phyloP scores from a whole-genome alignment of 2,329 filamentous ascomycete genomes.

The Aspergillus proliferans region DNA sequence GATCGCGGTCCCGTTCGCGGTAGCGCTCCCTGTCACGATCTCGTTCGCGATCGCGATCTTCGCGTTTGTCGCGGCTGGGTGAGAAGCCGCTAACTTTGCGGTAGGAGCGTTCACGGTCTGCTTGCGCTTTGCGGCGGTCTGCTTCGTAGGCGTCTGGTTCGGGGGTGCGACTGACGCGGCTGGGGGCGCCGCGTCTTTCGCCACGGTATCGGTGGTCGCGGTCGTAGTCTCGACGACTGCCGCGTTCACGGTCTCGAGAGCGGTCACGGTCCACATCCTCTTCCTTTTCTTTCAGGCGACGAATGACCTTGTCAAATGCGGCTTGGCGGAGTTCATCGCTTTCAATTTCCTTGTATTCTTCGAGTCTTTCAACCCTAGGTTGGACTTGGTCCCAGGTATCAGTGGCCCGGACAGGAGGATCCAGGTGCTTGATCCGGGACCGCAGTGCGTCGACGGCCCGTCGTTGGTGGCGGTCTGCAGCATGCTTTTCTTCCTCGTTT shows the following conservation, averaged over 20 bases:
- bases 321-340: slow-evolving; percentile 75
- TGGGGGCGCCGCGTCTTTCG: slow-evolving; percentile 35
- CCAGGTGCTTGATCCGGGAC: slow-evolving; percentile 79
- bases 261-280: slow-evolving; percentile 65
- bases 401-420: slow-evolving; percentile 68
- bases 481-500: slow-evolving; percentile 74
- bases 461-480: slow-evolving; percentile 78
- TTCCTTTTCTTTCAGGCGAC: slow-evolving; percentile 84
- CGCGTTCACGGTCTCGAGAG: slow-evolving; percentile 40
- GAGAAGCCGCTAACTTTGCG: slow-evolving; percentile 66
- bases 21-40: slow-evolving; percentile 32
- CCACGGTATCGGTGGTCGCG: slow-evolving; percentile 47
- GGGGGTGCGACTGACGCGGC: slow-evolving; percentile 74
- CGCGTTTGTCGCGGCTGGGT: slow-evolving; percentile 37
- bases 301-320: slow-evolving; percentile 88
- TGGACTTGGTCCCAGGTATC: slow-evolving; percentile 89
- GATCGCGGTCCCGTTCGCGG: slow-evolving; percentile 36
- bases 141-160: slow-evolving; percentile 93
- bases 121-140: slow-evolving; percentile 86
- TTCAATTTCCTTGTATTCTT: slow-evolving; percentile 77
- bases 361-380: slow-evolving; percentile 68
- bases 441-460: slow-evolving; percentile 78
- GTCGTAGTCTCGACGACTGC: slow-evolving; percentile 45
- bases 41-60: slow-evolving; percentile 33
- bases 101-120: slow-evolving; percentile 89